These are phyloP conservation scores for Orbilia javanica DNA, from an alignment of 2,329 filamentous ascomycete genomes.

Conservation along the genomic window DNA sequence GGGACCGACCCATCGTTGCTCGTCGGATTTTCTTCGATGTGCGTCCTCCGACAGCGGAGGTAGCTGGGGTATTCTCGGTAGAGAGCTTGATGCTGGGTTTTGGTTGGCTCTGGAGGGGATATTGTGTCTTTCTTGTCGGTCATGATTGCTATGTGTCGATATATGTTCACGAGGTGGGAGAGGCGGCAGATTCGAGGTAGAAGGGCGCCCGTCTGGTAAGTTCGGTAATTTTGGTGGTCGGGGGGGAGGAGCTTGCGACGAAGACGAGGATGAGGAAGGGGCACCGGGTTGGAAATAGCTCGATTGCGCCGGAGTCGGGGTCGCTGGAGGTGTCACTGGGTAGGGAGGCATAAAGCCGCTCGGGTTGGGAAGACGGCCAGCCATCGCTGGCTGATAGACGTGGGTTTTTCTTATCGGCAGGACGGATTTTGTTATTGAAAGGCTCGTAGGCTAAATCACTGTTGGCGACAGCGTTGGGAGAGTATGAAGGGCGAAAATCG, in stretches of 20 bases:
- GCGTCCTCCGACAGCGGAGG: conserved; percentile 16
- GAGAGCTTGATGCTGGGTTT: conserved; percentile 39
- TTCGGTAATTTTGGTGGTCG: conserved; percentile 46
- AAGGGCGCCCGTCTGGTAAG: not conserved
- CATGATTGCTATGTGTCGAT: not conserved
- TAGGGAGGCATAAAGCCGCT: conserved; percentile 50
- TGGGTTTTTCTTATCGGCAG: conserved; percentile 5
- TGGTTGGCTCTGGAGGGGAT: conserved; percentile 9
- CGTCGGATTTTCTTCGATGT: conserved; percentile 43
- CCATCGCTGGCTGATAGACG: conserved; percentile 46
- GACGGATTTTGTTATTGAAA: not conserved
- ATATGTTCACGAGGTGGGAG: conserved; percentile 37
- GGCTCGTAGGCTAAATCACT: not conserved
- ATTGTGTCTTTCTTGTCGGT: conserved; percentile 9
- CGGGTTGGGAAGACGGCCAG: conserved; percentile 41
- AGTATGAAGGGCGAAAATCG: not conserved
- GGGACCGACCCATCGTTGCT: conserved; percentile 29
- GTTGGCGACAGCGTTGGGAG: not conserved
- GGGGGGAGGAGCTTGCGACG: conserved; percentile 34
- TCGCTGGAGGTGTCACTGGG: conserved; percentile 57
- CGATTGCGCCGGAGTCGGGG: conserved; percentile 37
- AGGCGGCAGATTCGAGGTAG: conserved; percentile 16
- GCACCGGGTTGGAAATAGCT: conserved; percentile 37
- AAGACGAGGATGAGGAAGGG: conserved; percentile 2
- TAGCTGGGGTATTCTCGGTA: conserved; percentile 38